phyloP scores from a whole-genome alignment of 2,329 filamentous ascomycete species.

The Beauveria caledonica region DNA sequence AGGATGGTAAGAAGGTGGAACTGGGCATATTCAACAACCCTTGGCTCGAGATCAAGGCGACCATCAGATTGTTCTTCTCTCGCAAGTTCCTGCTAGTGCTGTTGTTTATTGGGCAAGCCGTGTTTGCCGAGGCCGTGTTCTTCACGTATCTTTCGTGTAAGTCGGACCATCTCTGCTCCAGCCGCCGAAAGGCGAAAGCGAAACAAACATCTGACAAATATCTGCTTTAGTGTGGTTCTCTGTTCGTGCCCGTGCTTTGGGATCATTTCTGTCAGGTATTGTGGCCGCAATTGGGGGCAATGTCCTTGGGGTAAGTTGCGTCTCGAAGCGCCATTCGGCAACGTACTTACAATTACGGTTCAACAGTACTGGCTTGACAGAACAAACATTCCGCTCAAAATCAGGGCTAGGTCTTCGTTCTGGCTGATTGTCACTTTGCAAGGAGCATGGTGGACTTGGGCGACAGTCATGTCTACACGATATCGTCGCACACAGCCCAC shows the following conservation, averaged over 20 bases:
- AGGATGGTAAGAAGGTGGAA: constrained; percentile 54
- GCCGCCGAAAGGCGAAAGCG: too few species aligned
- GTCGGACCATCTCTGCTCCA: not conserved
- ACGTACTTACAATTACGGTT: constrained; percentile 7
- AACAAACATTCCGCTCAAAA: constrained; percentile 43
- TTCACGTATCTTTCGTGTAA: constrained; percentile 51
- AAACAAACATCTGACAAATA: not conserved
- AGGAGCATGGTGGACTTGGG: constrained; percentile 67
- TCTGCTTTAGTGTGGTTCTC: constrained; percentile 51
- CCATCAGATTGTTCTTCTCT: constrained; percentile 48
- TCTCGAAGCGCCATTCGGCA: not conserved
- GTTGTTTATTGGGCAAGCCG: constrained; percentile 61
- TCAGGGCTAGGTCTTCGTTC: constrained; percentile 48
- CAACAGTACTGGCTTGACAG: constrained; percentile 48
- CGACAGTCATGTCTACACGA: constrained; percentile 53
- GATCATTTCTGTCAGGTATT: constrained; percentile 62
- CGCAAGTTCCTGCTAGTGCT: constrained; percentile 56
- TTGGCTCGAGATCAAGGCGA: constrained; percentile 51
- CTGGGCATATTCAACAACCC: constrained; percentile 49
- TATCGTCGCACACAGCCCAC: constrained; percentile 49
- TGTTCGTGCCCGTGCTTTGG: constrained; percentile 60
- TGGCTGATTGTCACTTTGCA: constrained; percentile 46
- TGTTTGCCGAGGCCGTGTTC: constrained; percentile 64
- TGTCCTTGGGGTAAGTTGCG: constrained; percentile 46
- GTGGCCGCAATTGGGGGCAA: constrained; percentile 59